Evolutionary conservation across 768 basidiomycete species (phyloP), one percentile per base, ranked within the genome.

Genomic region (Pulveroboletus sp.): DNA sequence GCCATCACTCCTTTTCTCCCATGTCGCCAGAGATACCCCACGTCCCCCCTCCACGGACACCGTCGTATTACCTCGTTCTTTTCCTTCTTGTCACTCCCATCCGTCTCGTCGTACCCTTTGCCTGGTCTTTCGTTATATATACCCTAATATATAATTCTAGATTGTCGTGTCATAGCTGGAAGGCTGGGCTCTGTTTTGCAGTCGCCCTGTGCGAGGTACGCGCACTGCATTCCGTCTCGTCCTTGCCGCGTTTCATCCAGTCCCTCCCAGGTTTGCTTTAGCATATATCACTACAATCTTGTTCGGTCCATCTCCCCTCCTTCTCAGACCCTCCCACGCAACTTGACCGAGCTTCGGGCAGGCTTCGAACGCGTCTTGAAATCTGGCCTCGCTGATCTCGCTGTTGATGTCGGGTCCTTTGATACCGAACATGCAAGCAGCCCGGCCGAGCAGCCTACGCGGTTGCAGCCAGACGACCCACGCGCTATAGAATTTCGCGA

Each of bases 401-500:
- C 75, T 14, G 74, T 72, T 49, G 81, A 86, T 45, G 75, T 81
- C 50, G 83, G 82, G 58, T 72, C 76, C 8, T 68, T 78, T 16
- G 63, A 74, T 38, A 52, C 62, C 24, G 70, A 72, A 39, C 70
- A 80, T 49, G 81, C 85, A 32, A 78, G 74, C 35, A 86, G 80
- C 61, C 83, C 83, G 4, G 77, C 72, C 8, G 85, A 90, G 64
- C 57, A 71, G 8, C 78, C 85, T 43, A 69, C 68, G 6, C 75
- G 73, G 46, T 74, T 90, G n/a, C 77, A 78, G 21, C 68, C 65
- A 32, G 70, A 81, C 49, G 88, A 92, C 58, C 82, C 81, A 10
- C 79, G 87, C 8, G 86, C 87, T 2, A 66, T 85, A 32, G 87
- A 90, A 57, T 89, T 88, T 62, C 77, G 86, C 14, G 79, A 83